A percentile compares a stretch with the other conserved stretches of the same genome.
Evolutionary conservation across 345 rosid species (phyloP).

Genomic region (Kandelia obovata): DNA sequence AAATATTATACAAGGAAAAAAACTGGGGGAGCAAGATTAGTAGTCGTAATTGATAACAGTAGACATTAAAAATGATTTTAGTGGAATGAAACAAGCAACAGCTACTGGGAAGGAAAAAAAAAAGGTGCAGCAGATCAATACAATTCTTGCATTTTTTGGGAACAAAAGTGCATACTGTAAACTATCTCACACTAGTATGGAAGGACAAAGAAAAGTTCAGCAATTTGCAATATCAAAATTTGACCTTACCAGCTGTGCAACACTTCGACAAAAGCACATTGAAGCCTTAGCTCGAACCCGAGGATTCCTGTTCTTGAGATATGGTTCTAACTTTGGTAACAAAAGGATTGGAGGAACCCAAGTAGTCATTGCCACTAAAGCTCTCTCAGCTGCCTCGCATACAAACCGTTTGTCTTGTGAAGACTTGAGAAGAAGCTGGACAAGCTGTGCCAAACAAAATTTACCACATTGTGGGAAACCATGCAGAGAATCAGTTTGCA

Average conservation of each 20-base stretch:
- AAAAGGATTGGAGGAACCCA: conserved; percentile 56
- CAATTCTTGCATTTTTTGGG: no score
- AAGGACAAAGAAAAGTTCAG: background rate
- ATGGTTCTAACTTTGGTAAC: conserved; percentile 75
- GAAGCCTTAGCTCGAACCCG: conserved; percentile 92
- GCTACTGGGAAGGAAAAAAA: background rate
- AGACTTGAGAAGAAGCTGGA: conserved; percentile 87
- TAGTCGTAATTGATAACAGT: no score
- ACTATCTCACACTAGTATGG: background rate
- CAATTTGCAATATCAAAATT: background rate
- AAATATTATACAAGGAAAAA: no score
- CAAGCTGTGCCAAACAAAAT: conserved; percentile 50
- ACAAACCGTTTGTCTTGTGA: conserved; percentile 95
- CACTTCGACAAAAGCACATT: conserved; percentile 75
- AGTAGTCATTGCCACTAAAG: conserved; percentile 71
- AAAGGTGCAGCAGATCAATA: background rate
- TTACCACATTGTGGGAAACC: conserved; percentile 8
- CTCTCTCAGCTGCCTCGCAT: conserved; percentile 92
- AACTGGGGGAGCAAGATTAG: no score
- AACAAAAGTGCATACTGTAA: background rate
- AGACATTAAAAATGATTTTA: no score
- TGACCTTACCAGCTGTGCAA: conserved; percentile 72
- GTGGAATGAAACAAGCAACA: no score
- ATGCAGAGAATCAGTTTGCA: background rate
- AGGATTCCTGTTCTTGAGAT: conserved; percentile 77